Base-by-base conservation (phyloP, 441 rosid genomes). In the Gossypium trilobum region DNA sequence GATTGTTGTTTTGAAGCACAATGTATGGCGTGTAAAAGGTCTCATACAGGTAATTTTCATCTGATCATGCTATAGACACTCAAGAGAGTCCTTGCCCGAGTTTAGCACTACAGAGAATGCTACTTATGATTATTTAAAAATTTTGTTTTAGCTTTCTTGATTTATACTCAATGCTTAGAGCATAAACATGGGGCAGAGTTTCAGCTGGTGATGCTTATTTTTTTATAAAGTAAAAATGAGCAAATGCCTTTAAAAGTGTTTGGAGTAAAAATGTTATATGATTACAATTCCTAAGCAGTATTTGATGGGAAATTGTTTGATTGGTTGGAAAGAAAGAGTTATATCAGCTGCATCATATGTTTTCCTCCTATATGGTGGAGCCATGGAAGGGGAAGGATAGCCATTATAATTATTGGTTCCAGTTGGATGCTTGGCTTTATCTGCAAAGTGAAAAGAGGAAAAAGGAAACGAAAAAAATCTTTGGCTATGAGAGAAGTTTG, bases 11-110 rank as follows among this genome's bases (percentile, higher is more conserved):
- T 74, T 90, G 23, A 94, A 85, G 75, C 94, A 94, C 78, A 94
- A 92, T 23, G 97, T 94, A 0, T 94, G 99, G 99, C 88, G 97
- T 2, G 94, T 94, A 3, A 94, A 94, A 81, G 99, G 99, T 79
- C 84, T 92, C 77, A 94, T 94, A 75, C 99, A 94, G 97, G 99
- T 89, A 76, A 56, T 36, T 73, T 67, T 75, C 62, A 25, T 31
- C 7, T 61, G 25, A 11, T 11, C 13, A 5, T 46, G n/a, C 56
- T 66, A 29, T 13, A 3, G 36, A 14, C 0, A 9, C 13, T n/a
- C 10, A 23, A 31, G 23, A 61, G 2, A 33, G 27, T 36, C 8
- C 39, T 20, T 62, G 5, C 39, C 68, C 14, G 1, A 62, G 50
- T 62, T 36, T 13, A 62, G 50, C 25, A 16, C 27, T 4, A 29